phyloP scores from a whole-genome alignment of 257 asterid species.

The Plantago major region DNA sequence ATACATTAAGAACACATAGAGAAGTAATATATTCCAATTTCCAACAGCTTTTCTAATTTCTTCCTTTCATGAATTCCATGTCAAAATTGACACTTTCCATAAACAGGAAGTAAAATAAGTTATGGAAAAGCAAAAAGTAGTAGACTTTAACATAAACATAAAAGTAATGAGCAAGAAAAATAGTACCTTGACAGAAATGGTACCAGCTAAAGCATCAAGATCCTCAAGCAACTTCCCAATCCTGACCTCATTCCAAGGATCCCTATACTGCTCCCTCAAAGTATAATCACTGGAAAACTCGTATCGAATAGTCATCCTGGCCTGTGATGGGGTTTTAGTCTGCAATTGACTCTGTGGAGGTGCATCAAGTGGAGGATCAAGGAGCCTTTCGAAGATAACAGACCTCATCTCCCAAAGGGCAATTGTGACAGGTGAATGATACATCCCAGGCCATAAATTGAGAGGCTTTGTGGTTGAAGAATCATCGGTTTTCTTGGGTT shows the following conservation, averaged over 20 bases:
- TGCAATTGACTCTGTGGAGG: slow-evolving; percentile 89
- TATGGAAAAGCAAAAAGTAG: too few species aligned
- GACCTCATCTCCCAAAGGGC: slow-evolving; percentile 97
- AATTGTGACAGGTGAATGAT: slow-evolving; percentile 87
- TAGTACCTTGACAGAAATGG: slow-evolving; percentile 81
- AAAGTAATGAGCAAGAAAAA: too few species aligned
- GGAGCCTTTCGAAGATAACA: slow-evolving; percentile 73
- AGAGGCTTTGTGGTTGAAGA: slow-evolving; percentile 59
- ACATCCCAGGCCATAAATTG: slow-evolving; percentile 96
- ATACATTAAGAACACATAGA: too few species aligned
- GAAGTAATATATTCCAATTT: too few species aligned
- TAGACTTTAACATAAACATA: too few species aligned
- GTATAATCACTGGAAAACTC: slow-evolving; percentile 68
- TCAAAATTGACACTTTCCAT: too few species aligned
- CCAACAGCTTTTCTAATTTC: too few species aligned
- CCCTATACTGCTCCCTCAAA: slow-evolving; percentile 89
- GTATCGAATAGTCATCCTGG: slow-evolving; percentile 65
- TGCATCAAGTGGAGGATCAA: slow-evolving; percentile 91
- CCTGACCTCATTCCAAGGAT: slow-evolving; percentile 96
- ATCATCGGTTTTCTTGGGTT: slow-evolving; percentile 21
- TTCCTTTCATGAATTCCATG: too few species aligned
- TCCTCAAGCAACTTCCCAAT: slow-evolving; percentile 95
- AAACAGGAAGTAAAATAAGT: too few species aligned
- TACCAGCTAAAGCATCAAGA: slow-evolving; percentile 97
- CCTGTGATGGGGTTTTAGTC: slow-evolving; percentile 52